phyloP scores from a whole-genome alignment of 352 stramenopile genomes.

The Globisporangium camurandrum region DNA sequence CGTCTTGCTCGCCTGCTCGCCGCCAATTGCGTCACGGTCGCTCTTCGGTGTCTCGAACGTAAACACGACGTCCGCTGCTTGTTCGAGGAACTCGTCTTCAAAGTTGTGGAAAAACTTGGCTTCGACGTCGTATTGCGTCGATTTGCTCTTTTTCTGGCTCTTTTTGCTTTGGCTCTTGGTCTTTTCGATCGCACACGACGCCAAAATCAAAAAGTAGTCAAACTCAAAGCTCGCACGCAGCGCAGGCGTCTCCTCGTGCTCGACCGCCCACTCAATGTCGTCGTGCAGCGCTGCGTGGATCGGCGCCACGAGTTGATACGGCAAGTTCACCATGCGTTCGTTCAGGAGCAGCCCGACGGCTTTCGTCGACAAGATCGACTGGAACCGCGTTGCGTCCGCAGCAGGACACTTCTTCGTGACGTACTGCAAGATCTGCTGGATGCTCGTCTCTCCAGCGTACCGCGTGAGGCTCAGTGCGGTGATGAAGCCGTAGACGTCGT shows the following conservation, averaged over 20 bases:
- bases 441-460: constrained; percentile 38
- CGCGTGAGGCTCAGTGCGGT: constrained; percentile 62
- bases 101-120: constrained; percentile 82
- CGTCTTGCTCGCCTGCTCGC: constrained; percentile 51
- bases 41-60: constrained; percentile 62
- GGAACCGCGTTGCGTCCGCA: constrained; percentile 32
- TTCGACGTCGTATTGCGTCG: constrained; percentile 50
- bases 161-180: constrained; percentile 22
- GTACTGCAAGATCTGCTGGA: constrained; percentile 76
- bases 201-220: constrained; percentile 79
- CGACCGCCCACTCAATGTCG: constrained; percentile 79
- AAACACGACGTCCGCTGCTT: constrained; percentile 60
- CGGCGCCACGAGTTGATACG: constrained; percentile 76
- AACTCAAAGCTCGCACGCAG: constrained; percentile 66
- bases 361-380: constrained; percentile 53
- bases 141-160: constrained; percentile 74
- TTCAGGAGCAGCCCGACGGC: constrained; percentile 69
- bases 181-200: constrained; percentile 56
- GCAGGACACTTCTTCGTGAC: constrained; percentile 66
- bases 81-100: constrained; percentile 82
- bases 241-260: constrained; percentile 59
- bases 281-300: constrained; percentile 76
- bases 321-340: constrained; percentile 83
- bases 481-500: constrained; percentile 83
- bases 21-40: constrained; percentile 49